Evolutionary conservation across 2,329 filamentous ascomycete genomes (phyloP), one percentile per base, ranked within the genome.

Genomic region (Dactylonectria macrodidyma): DNA sequence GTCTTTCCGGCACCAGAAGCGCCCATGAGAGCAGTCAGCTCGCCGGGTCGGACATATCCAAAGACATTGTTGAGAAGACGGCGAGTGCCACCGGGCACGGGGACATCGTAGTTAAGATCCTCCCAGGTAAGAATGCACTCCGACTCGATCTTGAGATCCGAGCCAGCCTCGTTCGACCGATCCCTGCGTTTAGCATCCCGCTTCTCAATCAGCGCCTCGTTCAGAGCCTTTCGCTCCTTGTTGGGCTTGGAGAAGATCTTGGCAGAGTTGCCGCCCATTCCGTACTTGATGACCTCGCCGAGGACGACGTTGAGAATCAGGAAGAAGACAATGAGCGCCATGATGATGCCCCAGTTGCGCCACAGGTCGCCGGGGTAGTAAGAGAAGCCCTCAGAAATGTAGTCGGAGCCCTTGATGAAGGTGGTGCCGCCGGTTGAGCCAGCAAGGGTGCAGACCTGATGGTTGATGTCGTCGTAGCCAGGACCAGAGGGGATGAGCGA

Each of bases 1-100:
- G 94, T 96, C 82, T 97, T 97, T 56, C 94, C 94, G 5, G 94
- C 94, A n/a, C 93, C 93, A 5, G 92, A 94, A 7, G 91, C 91
- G 46, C 93, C 93, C 92, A 96, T 95, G 2, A 96, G 84, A 2
- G 93, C 93, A 3, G 92, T 95, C 10, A 95, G 85, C 73, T 92
- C 89, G 41, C 93, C 93, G 2, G 93, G 93, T 69, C 91, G 90
- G 58, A 95, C 92, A 73, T 91, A 95, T 2, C 91, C 95, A 63
- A 83, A 87, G 1, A 90, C 82, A 47, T 84, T 81, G 76, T 86
- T 85, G 2, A 91, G 84, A 6, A 91, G 84, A 5, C 86, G 85
- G 10, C 87, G 84, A 5, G 84, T 87, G 2, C 88, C 89, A 5
- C 85, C 86, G 0, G 88, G 84, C 3, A 90, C 85, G 0, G 89